Conservation (phyloP, 2,329 filamentous ascomycete genomes). For the Diaporthe eres region DNA sequence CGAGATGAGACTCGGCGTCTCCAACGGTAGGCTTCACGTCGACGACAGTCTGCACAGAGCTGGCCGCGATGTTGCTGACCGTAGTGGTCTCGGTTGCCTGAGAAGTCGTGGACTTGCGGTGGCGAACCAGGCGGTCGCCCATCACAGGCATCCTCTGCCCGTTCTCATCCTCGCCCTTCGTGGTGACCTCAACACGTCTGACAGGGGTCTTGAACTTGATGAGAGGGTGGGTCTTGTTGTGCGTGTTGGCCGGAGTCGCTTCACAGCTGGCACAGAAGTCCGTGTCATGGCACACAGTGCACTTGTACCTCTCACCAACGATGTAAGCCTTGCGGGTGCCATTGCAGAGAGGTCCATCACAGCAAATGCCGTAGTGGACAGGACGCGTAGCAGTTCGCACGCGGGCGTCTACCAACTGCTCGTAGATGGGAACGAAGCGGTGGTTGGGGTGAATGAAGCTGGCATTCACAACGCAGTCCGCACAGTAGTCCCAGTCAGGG, state of each 20-base stretch:
- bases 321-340: slow-evolving; percentile 77
- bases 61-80: slow-evolving; percentile 63
- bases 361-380: slow-evolving; percentile 89
- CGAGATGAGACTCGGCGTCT: slow-evolving; percentile 45
- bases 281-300: slow-evolving; percentile 92
- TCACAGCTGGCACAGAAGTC: slow-evolving; percentile 98
- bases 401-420: slow-evolving; percentile 59
- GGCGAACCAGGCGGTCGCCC: slow-evolving; percentile 71
- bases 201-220: slow-evolving; percentile 98
- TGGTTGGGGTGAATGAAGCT: slow-evolving; percentile 82
- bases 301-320: slow-evolving; percentile 93
- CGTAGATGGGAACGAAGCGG: slow-evolving; percentile 90
- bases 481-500: slow-evolving; percentile 98
- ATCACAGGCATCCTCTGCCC: slow-evolving; percentile 76
- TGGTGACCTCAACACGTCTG: slow-evolving; percentile 88
- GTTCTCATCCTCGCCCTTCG: slow-evolving; percentile 81
- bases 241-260: slow-evolving; percentile 83
- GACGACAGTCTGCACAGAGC: slow-evolving; percentile 78
- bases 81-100: slow-evolving; percentile 66
- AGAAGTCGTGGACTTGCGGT: slow-evolving; percentile 54
- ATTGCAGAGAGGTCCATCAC: slow-evolving; percentile 91
- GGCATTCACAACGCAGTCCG: slow-evolving; percentile 78
- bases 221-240: slow-evolving; percentile 96
- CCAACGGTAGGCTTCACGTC: slow-evolving; percentile 74
- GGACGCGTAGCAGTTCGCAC: slow-evolving; percentile 58